Percentiles rank a stretch among this genome's conserved stretches.
Conservation (phyloP, 2,329 filamentous ascomycete genomes). For the Fusarium sp. region DNA sequence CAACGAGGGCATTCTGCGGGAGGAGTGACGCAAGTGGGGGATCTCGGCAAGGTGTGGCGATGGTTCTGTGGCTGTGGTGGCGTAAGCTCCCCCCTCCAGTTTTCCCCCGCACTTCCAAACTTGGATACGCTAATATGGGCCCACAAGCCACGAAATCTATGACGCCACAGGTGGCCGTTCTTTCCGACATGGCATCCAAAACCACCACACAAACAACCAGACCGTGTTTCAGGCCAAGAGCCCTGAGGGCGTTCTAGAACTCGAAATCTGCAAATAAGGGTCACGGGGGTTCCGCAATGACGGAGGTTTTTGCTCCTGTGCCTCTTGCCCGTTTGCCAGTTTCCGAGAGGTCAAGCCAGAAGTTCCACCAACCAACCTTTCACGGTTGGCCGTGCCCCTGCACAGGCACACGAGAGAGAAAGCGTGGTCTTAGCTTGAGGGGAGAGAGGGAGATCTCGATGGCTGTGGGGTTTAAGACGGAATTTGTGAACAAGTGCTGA, state of each 20-base stretch:
- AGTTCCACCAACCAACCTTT: constrained; percentile 1
- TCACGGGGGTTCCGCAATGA: constrained; percentile 34
- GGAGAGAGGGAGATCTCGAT: constrained; percentile 30
- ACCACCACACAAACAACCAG: constrained; percentile 14
- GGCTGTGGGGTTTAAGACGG: constrained; percentile 32
- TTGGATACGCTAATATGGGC: constrained; percentile 17
- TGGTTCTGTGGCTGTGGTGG: constrained; percentile 43
- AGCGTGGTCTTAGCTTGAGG: constrained; percentile 1
- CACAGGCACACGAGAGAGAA: not conserved
- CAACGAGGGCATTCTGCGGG: constrained; percentile 15
- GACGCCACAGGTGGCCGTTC: constrained; percentile 33
- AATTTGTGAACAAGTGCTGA: constrained; percentile 3
- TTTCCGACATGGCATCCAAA: constrained; percentile 3
- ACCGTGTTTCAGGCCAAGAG: constrained; percentile 2
- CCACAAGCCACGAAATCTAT: constrained; percentile 28
- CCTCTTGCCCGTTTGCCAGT: constrained; percentile 14
- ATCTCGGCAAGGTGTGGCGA: constrained; percentile 25
- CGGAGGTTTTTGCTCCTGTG: constrained; percentile 18
- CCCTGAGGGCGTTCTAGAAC: constrained; percentile 32
- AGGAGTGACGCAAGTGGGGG: constrained; percentile 23
- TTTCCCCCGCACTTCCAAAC: constrained; percentile 34
- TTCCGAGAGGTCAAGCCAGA: not conserved
- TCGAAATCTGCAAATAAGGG: constrained; percentile 33
- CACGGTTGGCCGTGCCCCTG: constrained; percentile 17
- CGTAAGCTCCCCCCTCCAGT: constrained; percentile 35